Conservation (phyloP, 495 filamentous ascomycete genomes). For the Hypoxylon crocopeplum region DNA sequence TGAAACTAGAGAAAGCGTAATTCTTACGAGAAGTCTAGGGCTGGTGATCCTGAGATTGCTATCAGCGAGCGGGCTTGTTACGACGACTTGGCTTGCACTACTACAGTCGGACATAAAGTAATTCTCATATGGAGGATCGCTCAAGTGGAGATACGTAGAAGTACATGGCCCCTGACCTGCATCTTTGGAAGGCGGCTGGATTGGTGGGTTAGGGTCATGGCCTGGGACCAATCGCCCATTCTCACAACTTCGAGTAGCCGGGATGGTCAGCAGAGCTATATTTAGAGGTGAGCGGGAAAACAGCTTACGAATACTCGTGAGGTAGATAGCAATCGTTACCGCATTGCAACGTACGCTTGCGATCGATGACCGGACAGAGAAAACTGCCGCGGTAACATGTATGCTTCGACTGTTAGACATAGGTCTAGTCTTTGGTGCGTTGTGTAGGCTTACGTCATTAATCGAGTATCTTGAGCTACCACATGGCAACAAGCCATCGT, state of each 20-base stretch:
- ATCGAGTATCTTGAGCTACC: conserved; percentile 48
- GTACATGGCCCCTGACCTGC: conserved; percentile 9
- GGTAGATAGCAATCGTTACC: conserved; percentile 50
- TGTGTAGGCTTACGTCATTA: conserved; percentile 38
- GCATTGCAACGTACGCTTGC: conserved; percentile 46
- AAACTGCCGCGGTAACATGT: conserved; percentile 52
- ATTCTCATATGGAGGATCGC: conserved; percentile 62
- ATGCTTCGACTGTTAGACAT: conserved; percentile 39
- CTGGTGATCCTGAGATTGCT: conserved; percentile 61
- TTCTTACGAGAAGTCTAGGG: conserved; percentile 57
- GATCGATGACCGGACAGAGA: conserved; percentile 49
- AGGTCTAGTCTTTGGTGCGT: background rate
- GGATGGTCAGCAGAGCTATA: conserved; percentile 2
- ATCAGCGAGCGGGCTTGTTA: conserved; percentile 61
- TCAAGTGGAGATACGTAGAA: conserved; percentile 37
- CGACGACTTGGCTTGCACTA: conserved; percentile 61
- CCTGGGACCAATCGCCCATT: conserved; percentile 39
- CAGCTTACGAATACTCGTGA: conserved; percentile 42
- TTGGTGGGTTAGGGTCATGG: conserved; percentile 1
- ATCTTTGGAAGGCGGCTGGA: conserved; percentile 7
- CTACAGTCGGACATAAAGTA: conserved; percentile 71
- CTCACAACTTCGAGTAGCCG: conserved; percentile 31
- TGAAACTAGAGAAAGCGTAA: no score
- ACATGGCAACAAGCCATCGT: conserved; percentile 39
- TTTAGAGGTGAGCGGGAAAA: background rate